A percentile compares a stretch with the other conserved stretches of the same genome.
phyloP scores from a whole-genome alignment of 352 stramenopile species.

The Globisporangium acanthophoron region DNA sequence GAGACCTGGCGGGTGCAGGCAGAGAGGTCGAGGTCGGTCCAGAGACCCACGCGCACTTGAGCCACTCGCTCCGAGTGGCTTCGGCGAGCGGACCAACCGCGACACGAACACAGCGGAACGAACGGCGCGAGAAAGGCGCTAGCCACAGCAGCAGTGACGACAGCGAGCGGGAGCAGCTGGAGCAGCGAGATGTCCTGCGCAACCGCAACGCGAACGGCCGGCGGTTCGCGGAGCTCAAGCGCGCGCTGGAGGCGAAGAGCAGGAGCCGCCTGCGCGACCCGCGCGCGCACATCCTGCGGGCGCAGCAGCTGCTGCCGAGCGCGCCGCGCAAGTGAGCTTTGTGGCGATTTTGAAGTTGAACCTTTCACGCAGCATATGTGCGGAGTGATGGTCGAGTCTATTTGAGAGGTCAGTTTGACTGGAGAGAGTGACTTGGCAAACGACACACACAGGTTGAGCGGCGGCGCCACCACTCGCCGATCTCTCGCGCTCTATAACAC shows the following conservation, averaged over 20 bases:
- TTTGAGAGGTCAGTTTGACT: too few species aligned
- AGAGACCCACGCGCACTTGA: conserved; percentile 13
- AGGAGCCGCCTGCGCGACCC: conserved; percentile 24
- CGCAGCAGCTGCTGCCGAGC: conserved; percentile 11
- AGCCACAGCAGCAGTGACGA: conserved; percentile 9
- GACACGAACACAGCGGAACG: conserved; percentile 7
- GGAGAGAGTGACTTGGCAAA: too few species aligned
- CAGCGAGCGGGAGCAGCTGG: background rate
- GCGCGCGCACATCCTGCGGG: conserved; percentile 42
- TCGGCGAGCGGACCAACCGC: background rate
- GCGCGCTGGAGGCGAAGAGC: conserved; percentile 27
- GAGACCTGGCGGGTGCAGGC: background rate
- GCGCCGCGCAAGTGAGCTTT: background rate
- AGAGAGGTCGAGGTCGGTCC: conserved; percentile 3
- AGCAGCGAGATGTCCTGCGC: background rate
- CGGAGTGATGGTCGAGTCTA: too few species aligned
- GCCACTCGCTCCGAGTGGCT: conserved; percentile 8
- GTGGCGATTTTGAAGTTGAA: background rate
- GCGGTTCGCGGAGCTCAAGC: conserved; percentile 36
- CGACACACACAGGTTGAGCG: too few species aligned
- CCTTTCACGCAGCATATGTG: background rate
- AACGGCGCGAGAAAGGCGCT: conserved; percentile 4
- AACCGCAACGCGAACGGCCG: conserved; percentile 32
- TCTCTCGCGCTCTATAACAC: background rate
- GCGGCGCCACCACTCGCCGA: background rate